phyloP scores from a whole-genome alignment of 768 basidiomycete genomes.

The Naganishia antarctica region DNA sequence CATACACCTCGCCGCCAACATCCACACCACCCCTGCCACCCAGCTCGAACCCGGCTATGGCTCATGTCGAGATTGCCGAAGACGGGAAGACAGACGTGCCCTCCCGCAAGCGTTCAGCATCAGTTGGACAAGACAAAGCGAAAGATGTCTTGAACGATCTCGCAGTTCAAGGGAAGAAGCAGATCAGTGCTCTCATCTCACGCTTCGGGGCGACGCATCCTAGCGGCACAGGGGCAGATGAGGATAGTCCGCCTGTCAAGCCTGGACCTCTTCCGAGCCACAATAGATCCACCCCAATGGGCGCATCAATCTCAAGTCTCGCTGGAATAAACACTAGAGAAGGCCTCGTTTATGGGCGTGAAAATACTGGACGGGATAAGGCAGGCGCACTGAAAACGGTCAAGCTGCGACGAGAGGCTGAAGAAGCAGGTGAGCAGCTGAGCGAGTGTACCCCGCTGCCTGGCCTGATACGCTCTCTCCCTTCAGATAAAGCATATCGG shows the following conservation, averaged over 20 bases:
- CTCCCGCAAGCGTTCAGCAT: slow-evolving; percentile 76
- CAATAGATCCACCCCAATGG: neutral
- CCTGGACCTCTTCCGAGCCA: neutral
- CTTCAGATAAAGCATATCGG: slow-evolving; percentile 78
- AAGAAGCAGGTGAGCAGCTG: slow-evolving; percentile 67
- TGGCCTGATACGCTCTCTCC: neutral
- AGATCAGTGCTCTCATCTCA: slow-evolving; percentile 77
- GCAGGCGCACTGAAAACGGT: slow-evolving; percentile 67
- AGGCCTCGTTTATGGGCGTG: slow-evolving; percentile 27
- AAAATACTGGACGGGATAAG: slow-evolving; percentile 46
- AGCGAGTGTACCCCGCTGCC: neutral
- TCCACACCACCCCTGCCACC: slow-evolving; percentile 30
- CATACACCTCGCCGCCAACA: slow-evolving; percentile 33
- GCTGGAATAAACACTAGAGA: slow-evolving; percentile 23
- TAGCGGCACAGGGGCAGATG: neutral
- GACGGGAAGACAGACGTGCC: neutral
- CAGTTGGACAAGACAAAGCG: slow-evolving; percentile 54
- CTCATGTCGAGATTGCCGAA: slow-evolving; percentile 11
- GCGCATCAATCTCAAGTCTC: neutral
- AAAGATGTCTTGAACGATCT: slow-evolving; percentile 66
- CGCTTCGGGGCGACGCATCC: slow-evolving; percentile 56
- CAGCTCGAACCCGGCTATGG: slow-evolving; percentile 31
- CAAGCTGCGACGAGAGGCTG: slow-evolving; percentile 79
- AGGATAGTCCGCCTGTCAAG: slow-evolving; percentile 46
- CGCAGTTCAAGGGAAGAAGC: slow-evolving; percentile 83